Percentiles rank a stretch among this genome's conserved stretches.
Conservation (phyloP, 306 rosid species). For the Spatholobus suberectus region DNA sequence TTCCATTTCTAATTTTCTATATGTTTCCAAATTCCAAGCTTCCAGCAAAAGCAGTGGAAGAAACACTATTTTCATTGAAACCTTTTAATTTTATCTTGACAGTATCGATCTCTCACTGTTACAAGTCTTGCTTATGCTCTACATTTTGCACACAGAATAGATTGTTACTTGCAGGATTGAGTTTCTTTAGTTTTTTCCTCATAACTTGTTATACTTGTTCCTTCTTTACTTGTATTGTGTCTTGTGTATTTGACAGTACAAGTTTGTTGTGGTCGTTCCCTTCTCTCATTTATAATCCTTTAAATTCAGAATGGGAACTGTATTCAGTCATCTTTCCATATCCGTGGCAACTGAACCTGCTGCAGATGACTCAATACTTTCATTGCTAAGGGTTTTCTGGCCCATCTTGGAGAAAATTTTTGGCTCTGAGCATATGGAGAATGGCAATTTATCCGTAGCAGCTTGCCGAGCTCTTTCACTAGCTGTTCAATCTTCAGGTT, state of each 20-base stretch:
- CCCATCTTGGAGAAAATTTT: conserved; percentile 88
- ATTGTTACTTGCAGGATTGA: conserved; percentile 27
- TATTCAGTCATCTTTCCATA: conserved; percentile 78
- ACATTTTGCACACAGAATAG: not conserved
- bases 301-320: conserved; percentile 87
- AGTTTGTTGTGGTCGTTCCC: conserved; percentile 14
- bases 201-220: conserved; percentile 12
- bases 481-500: conserved; percentile 95
- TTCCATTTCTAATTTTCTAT: not conserved
- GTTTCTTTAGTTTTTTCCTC: conserved; percentile 3
- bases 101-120: not conserved
- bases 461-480: conserved; percentile 95
- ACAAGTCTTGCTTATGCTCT: conserved; percentile 1
- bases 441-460: conserved; percentile 78
- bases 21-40: conserved; percentile 25
- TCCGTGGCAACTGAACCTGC: conserved; percentile 61
- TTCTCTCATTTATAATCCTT: conserved; percentile 27
- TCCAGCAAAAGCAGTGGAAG: conserved; percentile 29
- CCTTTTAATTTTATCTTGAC: conserved; percentile 31
- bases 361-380: conserved; percentile 76
- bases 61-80: conserved; percentile 4
- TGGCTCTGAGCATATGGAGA: conserved; percentile 90
- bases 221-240: not conserved
- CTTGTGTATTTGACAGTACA: not conserved
- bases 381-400: conserved; percentile 82